Base-by-base conservation (phyloP, 208 protist species). In the Acanthamoeba sp. region DNA sequence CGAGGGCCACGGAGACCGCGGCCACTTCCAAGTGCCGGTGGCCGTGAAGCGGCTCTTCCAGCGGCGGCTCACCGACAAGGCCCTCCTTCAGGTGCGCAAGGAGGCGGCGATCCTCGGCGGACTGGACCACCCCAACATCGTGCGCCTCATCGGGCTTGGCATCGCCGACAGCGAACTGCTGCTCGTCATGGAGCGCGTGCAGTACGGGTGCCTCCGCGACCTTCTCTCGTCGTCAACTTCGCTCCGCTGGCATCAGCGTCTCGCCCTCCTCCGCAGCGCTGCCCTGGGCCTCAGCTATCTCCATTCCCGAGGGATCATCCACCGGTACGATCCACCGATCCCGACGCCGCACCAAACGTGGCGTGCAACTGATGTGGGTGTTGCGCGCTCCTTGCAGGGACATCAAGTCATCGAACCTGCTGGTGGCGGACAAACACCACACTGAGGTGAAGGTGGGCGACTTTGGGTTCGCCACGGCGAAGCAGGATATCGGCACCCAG, bases 401-500 rank as follows among this genome's bases (percentile, higher is more conserved):
- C 73, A 45, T 84, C 73, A 84, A 84, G 42, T 45, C 73, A 24
- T 84, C 73, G 4, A 84, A 84, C 24, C 73, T 84, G 40, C 73
- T 84, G 20, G 73, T 84, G 38, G 73, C 34, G 16, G 42, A 52
- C 38, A 94, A 96, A 3, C 73, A 94, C 18, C 59, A 96, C 62
- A 95, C n/a, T 59, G 95, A 95, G 32, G 95, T 97, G 18, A 97
- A 97, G 84, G 94, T 97, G 20, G 55, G 50, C 34, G 96, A 97
- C 59, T 97, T 97, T 90, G 96, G 96, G 22, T 97, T 24, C 76
- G 69, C 34, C 62, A 69, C 1, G 93, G 93, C 42, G 66, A 90
- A 80, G 91, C 91, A 69, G 80, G 66, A 32, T 12, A 82, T 22
- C 73, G 78, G 42, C 27, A 95, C 95, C 20, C 93, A 95, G 95